A percentile compares a stretch with the other conserved stretches of the same genome.
phyloP scores from a whole-genome alignment of 177 flowering plant genomes.

The Vitis hybrid region DNA sequence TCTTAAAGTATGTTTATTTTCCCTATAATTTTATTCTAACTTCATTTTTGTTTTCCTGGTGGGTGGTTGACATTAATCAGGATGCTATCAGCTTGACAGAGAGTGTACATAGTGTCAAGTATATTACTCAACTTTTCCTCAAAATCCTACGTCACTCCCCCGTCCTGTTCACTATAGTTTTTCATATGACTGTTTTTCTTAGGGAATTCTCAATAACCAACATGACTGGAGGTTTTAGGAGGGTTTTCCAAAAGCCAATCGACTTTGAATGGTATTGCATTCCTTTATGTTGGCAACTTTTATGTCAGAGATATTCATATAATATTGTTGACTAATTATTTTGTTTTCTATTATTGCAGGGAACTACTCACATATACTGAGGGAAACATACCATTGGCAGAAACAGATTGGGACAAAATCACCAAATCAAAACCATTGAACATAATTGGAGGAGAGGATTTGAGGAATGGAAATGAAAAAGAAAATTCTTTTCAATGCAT shows the following conservation, averaged over 20 bases:
- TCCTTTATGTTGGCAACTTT: not conserved
- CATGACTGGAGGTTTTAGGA: slow-evolving; percentile 85
- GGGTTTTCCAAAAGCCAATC: slow-evolving; percentile 76
- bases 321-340: not conserved
- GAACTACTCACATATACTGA: slow-evolving; percentile 67
- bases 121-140: slow-evolving; percentile 15
- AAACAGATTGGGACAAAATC: slow-evolving; percentile 81
- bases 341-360: slow-evolving; percentile 40
- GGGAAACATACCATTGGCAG: slow-evolving; percentile 58
- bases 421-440: slow-evolving; percentile 31
- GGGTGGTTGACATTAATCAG: slow-evolving; percentile 34
- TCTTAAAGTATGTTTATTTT: not conserved
- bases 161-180: slow-evolving; percentile 3
- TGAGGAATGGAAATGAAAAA: slow-evolving; percentile 16
- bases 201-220: slow-evolving; percentile 92
- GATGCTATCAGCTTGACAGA: slow-evolving; percentile 71
- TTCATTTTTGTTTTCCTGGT: slow-evolving; percentile 7
- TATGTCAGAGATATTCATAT: not conserved
- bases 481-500: slow-evolving; percentile 9
- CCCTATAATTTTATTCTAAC: not conserved
- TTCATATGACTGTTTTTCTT: slow-evolving; percentile 3
- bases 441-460: slow-evolving; percentile 19
- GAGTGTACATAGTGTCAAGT: slow-evolving; percentile 77
- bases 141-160: not conserved
- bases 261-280: slow-evolving; percentile 76